Conservation (phyloP, 805 yeast species). For the Hanseniaspora meyeri region DNA sequence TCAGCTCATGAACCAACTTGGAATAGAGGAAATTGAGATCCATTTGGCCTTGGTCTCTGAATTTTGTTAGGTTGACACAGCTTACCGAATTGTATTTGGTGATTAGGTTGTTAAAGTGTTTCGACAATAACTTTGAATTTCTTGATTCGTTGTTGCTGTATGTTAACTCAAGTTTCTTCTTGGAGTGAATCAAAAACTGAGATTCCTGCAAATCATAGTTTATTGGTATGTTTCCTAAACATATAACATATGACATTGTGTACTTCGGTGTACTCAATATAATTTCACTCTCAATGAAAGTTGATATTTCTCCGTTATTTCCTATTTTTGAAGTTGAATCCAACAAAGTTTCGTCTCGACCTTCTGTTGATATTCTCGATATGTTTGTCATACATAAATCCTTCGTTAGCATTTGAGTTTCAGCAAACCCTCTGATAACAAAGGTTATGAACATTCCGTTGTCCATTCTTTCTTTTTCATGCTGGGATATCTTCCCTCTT, state of each 20-base stretch:
- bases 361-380: conserved; percentile 79
- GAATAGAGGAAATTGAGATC: conserved; percentile 50
- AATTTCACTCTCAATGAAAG: conserved; percentile 80
- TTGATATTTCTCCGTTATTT: conserved; percentile 85
- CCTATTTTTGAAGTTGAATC: conserved; percentile 35
- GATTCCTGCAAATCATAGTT: conserved; percentile 81
- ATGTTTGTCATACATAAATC: conserved; percentile 50
- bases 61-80: conserved; percentile 56
- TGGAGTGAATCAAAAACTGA: conserved; percentile 51
- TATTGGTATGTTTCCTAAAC: conserved; percentile 84
- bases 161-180: conserved; percentile 40
- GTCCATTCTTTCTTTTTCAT: conserved; percentile 50
- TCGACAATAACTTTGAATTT: conserved; percentile 36
- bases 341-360: conserved; percentile 34
- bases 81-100: conserved; percentile 77
- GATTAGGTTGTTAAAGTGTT: conserved; percentile 61
- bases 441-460: conserved; percentile 63
- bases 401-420: conserved; percentile 35
- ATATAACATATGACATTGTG: conserved; percentile 65
- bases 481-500: conserved; percentile 51
- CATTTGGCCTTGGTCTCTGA: conserved; percentile 57
- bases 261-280: conserved; percentile 41
- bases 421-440: conserved; percentile 84
- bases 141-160: conserved; percentile 1
- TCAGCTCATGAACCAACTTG: background rate